A percentile compares a stretch with the other conserved stretches of the same genome.
phyloP scores from a whole-genome alignment of 2,329 filamentous ascomycete species.

The Amphichorda felina region DNA sequence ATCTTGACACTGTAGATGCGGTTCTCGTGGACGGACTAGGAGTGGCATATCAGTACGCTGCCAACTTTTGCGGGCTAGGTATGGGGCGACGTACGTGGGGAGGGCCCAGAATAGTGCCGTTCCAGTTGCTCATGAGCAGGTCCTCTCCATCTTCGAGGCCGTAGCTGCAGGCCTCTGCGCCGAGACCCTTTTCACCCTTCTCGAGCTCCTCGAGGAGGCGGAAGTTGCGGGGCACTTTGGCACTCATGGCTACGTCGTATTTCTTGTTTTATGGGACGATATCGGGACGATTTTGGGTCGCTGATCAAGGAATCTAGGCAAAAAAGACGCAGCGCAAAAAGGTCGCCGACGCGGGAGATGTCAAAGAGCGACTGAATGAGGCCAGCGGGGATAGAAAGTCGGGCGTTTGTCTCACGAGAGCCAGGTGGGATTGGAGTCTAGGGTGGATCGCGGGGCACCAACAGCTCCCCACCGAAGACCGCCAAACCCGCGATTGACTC shows the following conservation, averaged over 20 bases:
- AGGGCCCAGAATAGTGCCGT: conserved; percentile 91
- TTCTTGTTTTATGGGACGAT: background rate
- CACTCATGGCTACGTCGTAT: conserved; percentile 16
- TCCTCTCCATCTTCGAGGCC: conserved; percentile 91
- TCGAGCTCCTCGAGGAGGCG: conserved; percentile 93
- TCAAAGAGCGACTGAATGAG: background rate
- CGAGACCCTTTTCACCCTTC: conserved; percentile 95
- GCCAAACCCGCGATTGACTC: too few relatives aligned
- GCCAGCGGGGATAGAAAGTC: too few relatives aligned
- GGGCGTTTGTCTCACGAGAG: too few relatives aligned
- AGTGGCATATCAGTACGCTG: background rate
- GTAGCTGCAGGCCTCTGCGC: conserved; percentile 94
- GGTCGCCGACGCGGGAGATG: too few relatives aligned
- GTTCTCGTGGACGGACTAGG: conserved; percentile 88
- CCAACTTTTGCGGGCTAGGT: too few relatives aligned
- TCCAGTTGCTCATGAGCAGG: conserved; percentile 96
- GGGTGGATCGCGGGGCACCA: conserved; percentile 1
- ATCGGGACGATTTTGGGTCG: background rate
- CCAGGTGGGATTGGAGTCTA: too few relatives aligned
- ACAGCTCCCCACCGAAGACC: background rate
- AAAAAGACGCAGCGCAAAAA: background rate
- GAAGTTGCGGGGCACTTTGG: conserved; percentile 85
- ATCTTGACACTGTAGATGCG: conserved; percentile 98
- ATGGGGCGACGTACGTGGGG: conserved; percentile 63
- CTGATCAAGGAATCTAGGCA: background rate